A percentile compares a stretch with the other conserved stretches of the same genome.
Evolutionary conservation across 148 eudicot species (phyloP).

Genomic region (Rhododendron ovatum): DNA sequence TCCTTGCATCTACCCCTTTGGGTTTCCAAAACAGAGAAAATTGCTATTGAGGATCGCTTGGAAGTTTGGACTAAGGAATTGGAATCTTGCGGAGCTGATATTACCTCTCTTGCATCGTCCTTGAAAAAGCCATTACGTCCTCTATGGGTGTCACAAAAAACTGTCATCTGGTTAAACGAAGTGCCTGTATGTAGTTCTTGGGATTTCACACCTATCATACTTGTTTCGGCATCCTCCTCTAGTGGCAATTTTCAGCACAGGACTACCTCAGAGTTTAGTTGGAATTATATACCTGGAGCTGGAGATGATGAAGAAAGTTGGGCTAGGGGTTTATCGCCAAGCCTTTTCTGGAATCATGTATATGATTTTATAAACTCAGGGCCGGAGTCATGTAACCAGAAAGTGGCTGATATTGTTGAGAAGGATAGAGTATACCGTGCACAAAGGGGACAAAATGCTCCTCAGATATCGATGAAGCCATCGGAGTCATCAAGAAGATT

Average conservation of each 20-base stretch:
- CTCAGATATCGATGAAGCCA: conserved; percentile 55
- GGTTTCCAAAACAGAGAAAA: conserved; percentile 69
- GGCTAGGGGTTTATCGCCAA: conserved; percentile 82
- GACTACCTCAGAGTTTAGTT: conserved; percentile 80
- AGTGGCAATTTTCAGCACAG: conserved; percentile 43
- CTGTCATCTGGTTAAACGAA: conserved; percentile 93
- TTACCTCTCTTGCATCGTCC: conserved; percentile 51
- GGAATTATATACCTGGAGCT: conserved; percentile 94
- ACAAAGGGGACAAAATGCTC: conserved; percentile 82
- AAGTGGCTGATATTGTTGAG: conserved; percentile 82
- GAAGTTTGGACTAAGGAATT: conserved; percentile 58
- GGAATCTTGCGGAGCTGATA: conserved; percentile 92
- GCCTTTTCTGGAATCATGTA: conserved; percentile 78
- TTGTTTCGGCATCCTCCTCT: conserved; percentile 76
- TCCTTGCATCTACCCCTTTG: conserved; percentile 92
- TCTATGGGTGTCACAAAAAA: conserved; percentile 83
- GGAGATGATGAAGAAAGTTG: conserved; percentile 99
- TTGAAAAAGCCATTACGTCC: conserved; percentile 85
- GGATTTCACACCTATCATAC: conserved; percentile 89
- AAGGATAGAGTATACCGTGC: conserved; percentile 72
- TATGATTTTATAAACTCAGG: conserved; percentile 70
- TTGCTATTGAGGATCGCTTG: conserved; percentile 57
- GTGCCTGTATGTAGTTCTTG: conserved; percentile 90
- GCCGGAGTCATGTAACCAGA: conserved; percentile 80
- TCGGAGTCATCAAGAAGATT: conserved; percentile 21